These are phyloP conservation scores for Sporothrix sp. DNA, from an alignment of 2,329 filamentous ascomycete species.

Conservation along the genomic window DNA sequence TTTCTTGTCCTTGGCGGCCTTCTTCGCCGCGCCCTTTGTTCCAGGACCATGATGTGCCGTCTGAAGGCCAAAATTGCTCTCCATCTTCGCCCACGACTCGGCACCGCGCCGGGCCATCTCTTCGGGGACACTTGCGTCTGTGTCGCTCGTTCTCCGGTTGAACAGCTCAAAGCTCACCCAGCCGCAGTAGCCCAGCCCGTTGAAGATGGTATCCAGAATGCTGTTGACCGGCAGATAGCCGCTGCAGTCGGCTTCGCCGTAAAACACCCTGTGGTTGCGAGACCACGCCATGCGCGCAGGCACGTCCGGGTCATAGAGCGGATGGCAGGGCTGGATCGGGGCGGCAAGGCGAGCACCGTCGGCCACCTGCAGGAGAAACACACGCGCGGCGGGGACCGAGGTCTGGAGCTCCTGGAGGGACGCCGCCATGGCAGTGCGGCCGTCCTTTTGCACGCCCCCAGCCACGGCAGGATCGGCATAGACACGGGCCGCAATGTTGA, in stretches of 20 bases:
- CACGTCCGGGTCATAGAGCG: conserved; percentile 43
- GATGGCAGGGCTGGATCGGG: conserved; percentile 41
- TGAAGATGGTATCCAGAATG: conserved; percentile 42
- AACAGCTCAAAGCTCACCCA: conserved; percentile 54
- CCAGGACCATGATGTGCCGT: not conserved
- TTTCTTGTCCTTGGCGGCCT: not conserved
- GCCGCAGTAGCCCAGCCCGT: conserved; percentile 46
- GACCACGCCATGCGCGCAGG: conserved; percentile 55
- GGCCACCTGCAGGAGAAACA: conserved; percentile 55
- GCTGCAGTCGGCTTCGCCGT: conserved; percentile 43
- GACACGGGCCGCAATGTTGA: conserved; percentile 50
- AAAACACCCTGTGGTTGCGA: conserved; percentile 50
- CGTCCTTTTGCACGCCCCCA: conserved; percentile 34
- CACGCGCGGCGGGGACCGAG: conserved; percentile 39
- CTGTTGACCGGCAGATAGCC: conserved; percentile 49
- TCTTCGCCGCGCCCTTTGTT: not conserved
- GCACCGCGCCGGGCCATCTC: conserved; percentile 44
- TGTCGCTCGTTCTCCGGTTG: conserved; percentile 39
- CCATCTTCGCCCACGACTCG: conserved; percentile 36
- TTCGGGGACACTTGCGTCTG: conserved; percentile 33
- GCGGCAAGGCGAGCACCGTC: conserved; percentile 44
- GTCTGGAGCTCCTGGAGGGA: conserved; percentile 38
- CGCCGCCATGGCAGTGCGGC: conserved; percentile 34
- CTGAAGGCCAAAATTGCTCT: not conserved
- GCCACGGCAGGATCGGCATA: conserved; percentile 44